Percentiles rank a stretch among this genome's conserved stretches.
These are phyloP conservation scores for Diaporthe destruens DNA, from an alignment of 2,329 filamentous ascomycete genomes.

Conservation along the genomic window DNA sequence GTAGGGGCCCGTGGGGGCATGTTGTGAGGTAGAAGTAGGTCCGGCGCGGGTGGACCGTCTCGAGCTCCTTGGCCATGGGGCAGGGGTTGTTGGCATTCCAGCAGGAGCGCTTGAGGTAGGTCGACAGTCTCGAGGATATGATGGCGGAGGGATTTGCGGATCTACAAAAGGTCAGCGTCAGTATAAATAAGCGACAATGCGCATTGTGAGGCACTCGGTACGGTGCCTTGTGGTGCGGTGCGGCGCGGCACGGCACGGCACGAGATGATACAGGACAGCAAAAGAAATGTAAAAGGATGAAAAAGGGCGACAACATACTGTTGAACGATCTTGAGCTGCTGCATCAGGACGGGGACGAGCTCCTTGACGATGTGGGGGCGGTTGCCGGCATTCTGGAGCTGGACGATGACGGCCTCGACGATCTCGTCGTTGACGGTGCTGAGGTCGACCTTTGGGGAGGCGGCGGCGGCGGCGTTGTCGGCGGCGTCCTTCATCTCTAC, in stretches of 20 bases:
- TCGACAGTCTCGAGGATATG: slow-evolving; percentile 90
- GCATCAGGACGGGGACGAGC: slow-evolving; percentile 82
- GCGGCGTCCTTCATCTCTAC: slow-evolving; percentile 58
- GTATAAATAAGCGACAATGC: slow-evolving; percentile 44
- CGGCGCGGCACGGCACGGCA: slow-evolving; percentile 38
- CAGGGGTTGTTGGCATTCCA: slow-evolving; percentile 85
- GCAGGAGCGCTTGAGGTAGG: slow-evolving; percentile 87
- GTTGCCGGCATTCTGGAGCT: slow-evolving; percentile 91
- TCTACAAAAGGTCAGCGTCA: slow-evolving; percentile 62
- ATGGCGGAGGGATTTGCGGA: slow-evolving; percentile 96
- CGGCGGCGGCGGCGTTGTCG: slow-evolving; percentile 48
- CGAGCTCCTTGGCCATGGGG: slow-evolving; percentile 91
- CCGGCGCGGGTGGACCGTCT: slow-evolving; percentile 91
- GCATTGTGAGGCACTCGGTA: neutral
- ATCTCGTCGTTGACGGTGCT: slow-evolving; percentile 94
- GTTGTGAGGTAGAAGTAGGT: slow-evolving; percentile 97
- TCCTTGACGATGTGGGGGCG: slow-evolving; percentile 95
- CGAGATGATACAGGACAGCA: neutral
- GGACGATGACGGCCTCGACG: slow-evolving; percentile 88
- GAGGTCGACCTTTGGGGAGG: slow-evolving; percentile 73
- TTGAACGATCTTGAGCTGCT: slow-evolving; percentile 84
- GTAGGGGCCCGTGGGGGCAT: slow-evolving; percentile 84
- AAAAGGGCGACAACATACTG: slow-evolving; percentile 73
- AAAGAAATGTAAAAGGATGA: neutral
- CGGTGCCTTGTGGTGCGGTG: neutral